phyloP scores from a whole-genome alignment of 305 asterid species.

The Solanum hybrid region DNA sequence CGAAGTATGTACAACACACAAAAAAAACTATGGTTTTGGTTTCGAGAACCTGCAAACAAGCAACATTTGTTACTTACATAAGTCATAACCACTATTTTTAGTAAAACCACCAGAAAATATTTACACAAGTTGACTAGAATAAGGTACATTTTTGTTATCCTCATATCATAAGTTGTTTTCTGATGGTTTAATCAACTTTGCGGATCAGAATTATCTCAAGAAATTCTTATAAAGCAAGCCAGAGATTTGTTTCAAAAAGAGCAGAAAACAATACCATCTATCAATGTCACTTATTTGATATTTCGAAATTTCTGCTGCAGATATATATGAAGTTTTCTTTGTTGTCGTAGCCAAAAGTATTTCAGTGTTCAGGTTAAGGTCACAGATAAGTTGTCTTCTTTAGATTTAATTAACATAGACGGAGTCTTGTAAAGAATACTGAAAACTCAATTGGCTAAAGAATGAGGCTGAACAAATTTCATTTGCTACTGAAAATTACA shows the following conservation, averaged over 20 bases:
- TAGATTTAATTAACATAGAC: background rate
- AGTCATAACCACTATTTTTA: background rate
- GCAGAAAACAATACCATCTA: background rate
- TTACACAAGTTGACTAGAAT: background rate
- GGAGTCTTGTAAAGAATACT: background rate
- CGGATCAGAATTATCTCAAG: background rate
- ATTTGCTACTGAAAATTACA: background rate
- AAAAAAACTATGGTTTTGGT: background rate
- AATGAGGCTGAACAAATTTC: background rate
- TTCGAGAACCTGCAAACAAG: background rate
- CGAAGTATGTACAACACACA: background rate
- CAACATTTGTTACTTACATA: background rate
- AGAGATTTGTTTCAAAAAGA: background rate
- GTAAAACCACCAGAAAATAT: background rate
- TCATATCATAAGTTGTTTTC: background rate
- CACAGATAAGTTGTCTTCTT: background rate
- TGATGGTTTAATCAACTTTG: background rate
- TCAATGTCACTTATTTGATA: background rate
- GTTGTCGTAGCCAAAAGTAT: background rate
- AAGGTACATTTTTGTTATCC: background rate
- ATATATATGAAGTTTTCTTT: background rate
- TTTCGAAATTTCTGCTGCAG: background rate
- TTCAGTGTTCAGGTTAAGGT: background rate
- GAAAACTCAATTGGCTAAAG: background rate
- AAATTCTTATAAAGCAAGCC: background rate